Base-by-base conservation (phyloP, 345 rosid genomes). In the Bruguiera sexangula region DNA sequence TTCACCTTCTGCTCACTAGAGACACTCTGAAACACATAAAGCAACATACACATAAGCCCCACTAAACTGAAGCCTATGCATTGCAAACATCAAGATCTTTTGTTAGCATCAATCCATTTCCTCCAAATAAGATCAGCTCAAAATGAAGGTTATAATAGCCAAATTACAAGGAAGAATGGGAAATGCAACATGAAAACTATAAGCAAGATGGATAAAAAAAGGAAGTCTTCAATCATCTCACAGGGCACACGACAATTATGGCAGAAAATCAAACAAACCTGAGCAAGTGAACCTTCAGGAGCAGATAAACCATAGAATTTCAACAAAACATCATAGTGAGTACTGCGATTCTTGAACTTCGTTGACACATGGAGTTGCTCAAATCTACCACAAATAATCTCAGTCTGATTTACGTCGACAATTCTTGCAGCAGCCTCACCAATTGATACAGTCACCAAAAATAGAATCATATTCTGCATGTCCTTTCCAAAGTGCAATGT, bases 281-380 rank as follows among this genome's bases (percentile, higher is more conserved):
- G 86, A 36, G 97, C 97, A 80, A 95, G 87, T 50, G 99, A 87
- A 76, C 99, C 99, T 84, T 92, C 99, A 67, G 99, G 99, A 54
- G 91, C 88, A 72, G 96, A 92, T 81, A 95, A 81, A 69, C 99
- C 99, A 86, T 90, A 95, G 69, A 83, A 95, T 81, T 82, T 92
- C 81, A 95, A 76, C 24, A 81, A 84, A 75, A 92, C 82, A 78
- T 95, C 90, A 54, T 86, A 90, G 61, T 86, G 89, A 56, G 86
- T 84, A 79, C 96, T 85, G 66, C 90, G 91, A 75, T 81, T 69
- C 73, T 84, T 92, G 73, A 90, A 80, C 81, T 95, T 95, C 39
- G 97, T 88, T 43, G 87, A 85, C 70, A 95, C 86, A 61, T 85
- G 79, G 62, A 95, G 96, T 73, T 92, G 90, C 88, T 95, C 98